Evolutionary conservation across 352 stramenopile genomes (phyloP), one percentile per base, ranked within the genome.

Genomic region (Phytophthora multivora): DNA sequence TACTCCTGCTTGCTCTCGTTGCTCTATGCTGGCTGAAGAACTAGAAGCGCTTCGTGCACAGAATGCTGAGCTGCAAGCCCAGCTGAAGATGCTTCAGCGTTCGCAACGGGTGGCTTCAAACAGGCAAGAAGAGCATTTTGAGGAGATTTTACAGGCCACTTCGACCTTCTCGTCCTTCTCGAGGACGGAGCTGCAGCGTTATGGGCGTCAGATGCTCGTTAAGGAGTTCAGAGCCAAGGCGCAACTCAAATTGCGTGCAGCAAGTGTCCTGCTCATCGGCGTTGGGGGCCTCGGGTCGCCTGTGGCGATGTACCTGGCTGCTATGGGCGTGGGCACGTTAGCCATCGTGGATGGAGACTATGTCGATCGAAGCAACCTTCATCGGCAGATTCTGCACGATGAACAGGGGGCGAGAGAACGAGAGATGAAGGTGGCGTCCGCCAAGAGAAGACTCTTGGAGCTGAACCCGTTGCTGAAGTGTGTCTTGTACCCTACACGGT

Each of bases 341-440:
- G 87, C 77, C 4, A 66, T 99, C 30, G 89, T 98, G 4, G 97
- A 99, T 71, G 85, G 93, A 63, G 97, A 99, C 74, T 40, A 51
- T 56, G 96, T 99, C 19, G 97, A 99, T 48, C 76, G 86, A 38
- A 98, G 85, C 49, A 99, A 99, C 76, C 73, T 99, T 54, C 97
- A 99, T 69, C 82, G 97, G 5, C 97, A 99, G 73, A 80, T 99
- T 48, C 83, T 98, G 21, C 96, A 99, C 66, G 89, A 88, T 52
- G 85, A 97, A 54, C 56, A 60, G 1, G 80, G 89, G 42, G 66
- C 95, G 0, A 83, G 83, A 2, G n/a, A 59, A 10, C 16, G 18
- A 13, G 68, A 85, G 61, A 91, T 89, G 43, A 99, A 99, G 66
- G 96, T 97, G 13, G 48, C 85, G 11, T 98, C 94, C 9, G 95